phyloP scores from a whole-genome alignment of 768 basidiomycete genomes.

The Lactarius sp. region DNA sequence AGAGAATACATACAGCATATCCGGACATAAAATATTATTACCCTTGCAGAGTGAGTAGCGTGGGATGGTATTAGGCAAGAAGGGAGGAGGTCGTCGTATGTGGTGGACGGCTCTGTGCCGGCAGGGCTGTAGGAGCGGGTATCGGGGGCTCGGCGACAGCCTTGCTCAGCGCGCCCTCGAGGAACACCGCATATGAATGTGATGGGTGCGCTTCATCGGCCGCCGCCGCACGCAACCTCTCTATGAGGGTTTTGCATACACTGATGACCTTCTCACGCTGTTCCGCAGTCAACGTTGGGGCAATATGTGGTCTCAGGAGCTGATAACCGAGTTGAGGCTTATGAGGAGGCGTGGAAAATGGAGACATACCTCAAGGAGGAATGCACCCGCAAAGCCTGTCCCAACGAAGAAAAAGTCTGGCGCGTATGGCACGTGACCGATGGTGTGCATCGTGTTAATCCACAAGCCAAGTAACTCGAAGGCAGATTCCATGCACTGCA shows the following conservation, averaged over 20 bases:
- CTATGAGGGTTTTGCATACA: neutral
- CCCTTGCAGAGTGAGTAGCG: neutral
- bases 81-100: neutral
- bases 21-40: constrained; percentile 6
- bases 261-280: constrained; percentile 13
- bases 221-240: constrained; percentile 4
- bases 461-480: constrained; percentile 20
- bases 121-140: constrained; percentile 39
- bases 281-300: constrained; percentile 2
- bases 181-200: constrained; percentile 18
- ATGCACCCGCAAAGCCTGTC: constrained; percentile 23
- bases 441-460: constrained; percentile 16
- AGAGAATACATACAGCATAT: constrained; percentile 2
- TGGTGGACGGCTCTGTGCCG: neutral
- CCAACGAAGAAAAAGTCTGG: constrained; percentile 27
- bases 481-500: constrained; percentile 22
- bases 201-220: constrained; percentile 19
- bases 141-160: constrained; percentile 8
- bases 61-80: constrained; percentile 9
- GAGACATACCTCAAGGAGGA: constrained; percentile 22
- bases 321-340: neutral
- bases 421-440: constrained; percentile 14
- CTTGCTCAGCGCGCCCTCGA: constrained; percentile 15
- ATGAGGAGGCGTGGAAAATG: neutral
- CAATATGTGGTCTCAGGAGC: constrained; percentile 22